Percentiles rank a stretch among this genome's conserved stretches.
Conservation (phyloP, 2,329 filamentous ascomycete genomes). For the Xylaria sp. region DNA sequence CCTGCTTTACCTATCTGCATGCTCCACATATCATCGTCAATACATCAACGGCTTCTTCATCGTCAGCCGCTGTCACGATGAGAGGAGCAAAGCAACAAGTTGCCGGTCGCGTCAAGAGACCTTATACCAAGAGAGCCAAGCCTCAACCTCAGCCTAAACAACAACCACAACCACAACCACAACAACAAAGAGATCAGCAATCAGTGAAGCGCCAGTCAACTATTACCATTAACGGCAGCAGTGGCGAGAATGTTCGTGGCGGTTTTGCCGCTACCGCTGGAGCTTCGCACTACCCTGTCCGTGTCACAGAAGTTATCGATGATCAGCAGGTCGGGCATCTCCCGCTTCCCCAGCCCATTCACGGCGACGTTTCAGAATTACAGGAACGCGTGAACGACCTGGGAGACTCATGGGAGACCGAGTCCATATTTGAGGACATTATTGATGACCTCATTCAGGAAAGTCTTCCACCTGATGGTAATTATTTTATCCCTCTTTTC, state of each 20-base stretch:
- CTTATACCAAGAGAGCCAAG: conserved; percentile 23
- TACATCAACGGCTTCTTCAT: background rate
- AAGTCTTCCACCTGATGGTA: conserved; percentile 45
- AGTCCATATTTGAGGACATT: conserved; percentile 54
- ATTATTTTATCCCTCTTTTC: conserved; percentile 6
- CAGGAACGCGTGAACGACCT: conserved; percentile 33
- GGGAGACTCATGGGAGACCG: conserved; percentile 48
- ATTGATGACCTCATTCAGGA: conserved; percentile 53
- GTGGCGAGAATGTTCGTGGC: no score
- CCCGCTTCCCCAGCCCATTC: conserved; percentile 22
- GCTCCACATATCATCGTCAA: conserved; percentile 11
- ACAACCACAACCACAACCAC: background rate
- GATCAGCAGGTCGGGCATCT: conserved; percentile 33
- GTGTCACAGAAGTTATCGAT: conserved; percentile 27
- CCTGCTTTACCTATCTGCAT: conserved; percentile 1
- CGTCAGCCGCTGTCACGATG: conserved; percentile 13
- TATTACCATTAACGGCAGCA: background rate
- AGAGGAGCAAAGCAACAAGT: conserved; percentile 24
- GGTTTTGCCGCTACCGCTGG: background rate
- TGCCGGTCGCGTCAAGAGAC: conserved; percentile 23
- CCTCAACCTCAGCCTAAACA: conserved; percentile 15
- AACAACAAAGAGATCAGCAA: background rate
- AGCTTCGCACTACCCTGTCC: background rate
- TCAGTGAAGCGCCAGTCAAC: no score
- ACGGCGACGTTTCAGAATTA: conserved; percentile 26